These are phyloP conservation scores for Millerozyma acaciae DNA, from an alignment of 805 yeast species.

Conservation along the genomic window DNA sequence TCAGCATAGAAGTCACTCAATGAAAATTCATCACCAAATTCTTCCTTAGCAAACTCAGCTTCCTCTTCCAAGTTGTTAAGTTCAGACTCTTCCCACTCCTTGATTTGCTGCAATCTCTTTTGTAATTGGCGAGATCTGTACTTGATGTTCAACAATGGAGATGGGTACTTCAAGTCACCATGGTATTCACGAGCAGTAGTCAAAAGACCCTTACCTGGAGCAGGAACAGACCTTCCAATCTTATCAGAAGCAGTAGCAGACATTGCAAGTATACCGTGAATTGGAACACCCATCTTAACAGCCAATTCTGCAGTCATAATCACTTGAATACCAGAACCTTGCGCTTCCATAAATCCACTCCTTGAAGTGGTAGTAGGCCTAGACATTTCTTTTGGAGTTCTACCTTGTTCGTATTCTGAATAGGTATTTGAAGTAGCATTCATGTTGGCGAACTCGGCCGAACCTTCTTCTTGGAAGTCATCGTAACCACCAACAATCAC, in stretches of 20 bases:
- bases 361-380: constrained; percentile 96
- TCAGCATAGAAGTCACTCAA: constrained; percentile 59
- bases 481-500: constrained; percentile 98
- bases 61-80: constrained; percentile 66
- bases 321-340: constrained; percentile 98
- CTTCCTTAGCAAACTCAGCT: constrained; percentile 52
- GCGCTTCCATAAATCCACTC: constrained; percentile 98
- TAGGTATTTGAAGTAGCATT: constrained; percentile 92
- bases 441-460: constrained; percentile 97
- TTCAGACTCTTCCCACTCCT: constrained; percentile 83
- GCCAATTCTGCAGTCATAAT: constrained; percentile 95
- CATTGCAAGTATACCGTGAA: constrained; percentile 90
- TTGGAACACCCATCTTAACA: constrained; percentile 97
- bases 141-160: constrained; percentile 80
- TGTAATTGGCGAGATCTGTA: constrained; percentile 92
- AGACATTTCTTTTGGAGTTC: constrained; percentile 98
- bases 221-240: constrained; percentile 98
- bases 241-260: constrained; percentile 97
- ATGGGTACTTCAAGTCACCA: constrained; percentile 70
- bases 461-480: constrained; percentile 99
- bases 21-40: constrained; percentile 47
- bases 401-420: constrained; percentile 88
- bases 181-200: constrained; percentile 96
- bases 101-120: constrained; percentile 72
- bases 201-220: constrained; percentile 99